Evolutionary conservation across 2,329 filamentous ascomycete species (phyloP).

Genomic region (Ceratocystis destructans): DNA sequence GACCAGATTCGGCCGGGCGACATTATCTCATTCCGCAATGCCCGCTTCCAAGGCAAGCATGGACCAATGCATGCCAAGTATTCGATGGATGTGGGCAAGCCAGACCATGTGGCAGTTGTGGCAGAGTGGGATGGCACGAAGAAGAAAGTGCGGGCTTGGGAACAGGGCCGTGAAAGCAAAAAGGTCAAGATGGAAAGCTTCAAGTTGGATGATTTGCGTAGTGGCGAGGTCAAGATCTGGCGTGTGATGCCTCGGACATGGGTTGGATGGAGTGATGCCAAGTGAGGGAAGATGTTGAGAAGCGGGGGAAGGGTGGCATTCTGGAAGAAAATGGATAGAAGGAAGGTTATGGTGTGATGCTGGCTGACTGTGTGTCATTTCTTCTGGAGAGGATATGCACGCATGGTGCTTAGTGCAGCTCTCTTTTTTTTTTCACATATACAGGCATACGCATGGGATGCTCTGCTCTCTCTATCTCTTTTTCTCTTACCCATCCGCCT

Average conservation of each 20-base stretch:
- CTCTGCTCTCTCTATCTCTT: too few species aligned
- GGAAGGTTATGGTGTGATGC: background rate
- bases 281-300: background rate
- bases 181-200: constrained; percentile 93
- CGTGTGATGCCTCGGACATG: constrained; percentile 82
- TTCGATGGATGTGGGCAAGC: constrained; percentile 70
- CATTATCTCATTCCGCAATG: constrained; percentile 83
- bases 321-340: background rate
- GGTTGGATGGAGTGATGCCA: constrained; percentile 62
- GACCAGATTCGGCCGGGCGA: constrained; percentile 92
- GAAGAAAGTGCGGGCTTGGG: constrained; percentile 92
- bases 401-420: background rate
- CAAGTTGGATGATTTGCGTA: constrained; percentile 78
- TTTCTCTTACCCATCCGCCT: too few species aligned
- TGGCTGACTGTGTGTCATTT: background rate
- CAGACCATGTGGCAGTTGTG: constrained; percentile 79
- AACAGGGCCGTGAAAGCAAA: constrained; percentile 84
- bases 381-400: background rate
- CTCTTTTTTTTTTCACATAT: too few species aligned
- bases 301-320: background rate
- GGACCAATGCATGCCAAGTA: constrained; percentile 95
- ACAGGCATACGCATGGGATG: too few species aligned
- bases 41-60: constrained; percentile 87
- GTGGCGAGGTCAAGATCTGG: constrained; percentile 95
- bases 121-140: constrained; percentile 97